phyloP scores from a whole-genome alignment of 2,329 filamentous ascomycete genomes.

The Fusarium avenaceum region DNA sequence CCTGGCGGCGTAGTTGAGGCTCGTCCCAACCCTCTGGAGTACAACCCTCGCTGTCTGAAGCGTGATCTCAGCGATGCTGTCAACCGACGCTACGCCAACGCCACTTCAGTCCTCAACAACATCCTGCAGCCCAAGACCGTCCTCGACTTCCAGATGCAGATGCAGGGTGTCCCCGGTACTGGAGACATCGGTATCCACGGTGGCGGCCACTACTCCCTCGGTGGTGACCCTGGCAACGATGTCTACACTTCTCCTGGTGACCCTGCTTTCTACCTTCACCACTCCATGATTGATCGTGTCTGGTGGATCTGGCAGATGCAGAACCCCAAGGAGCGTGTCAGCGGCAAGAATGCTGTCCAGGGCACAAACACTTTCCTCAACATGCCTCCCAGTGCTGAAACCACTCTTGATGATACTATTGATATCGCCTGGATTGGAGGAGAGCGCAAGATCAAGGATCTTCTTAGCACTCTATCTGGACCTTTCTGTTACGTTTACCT shows the following conservation, averaged over 20 bases:
- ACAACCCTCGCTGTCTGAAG: slow-evolving; percentile 61
- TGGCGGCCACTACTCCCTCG: slow-evolving; percentile 57
- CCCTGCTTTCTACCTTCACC: slow-evolving; percentile 54
- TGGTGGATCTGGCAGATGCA: slow-evolving; percentile 52
- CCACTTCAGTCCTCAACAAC: slow-evolving; percentile 52
- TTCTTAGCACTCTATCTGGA: slow-evolving; percentile 52
- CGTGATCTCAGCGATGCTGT: slow-evolving; percentile 52
- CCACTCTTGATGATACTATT: slow-evolving; percentile 49
- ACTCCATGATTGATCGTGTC: slow-evolving; percentile 50
- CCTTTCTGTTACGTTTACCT: slow-evolving; percentile 54
- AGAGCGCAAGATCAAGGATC: slow-evolving; percentile 49
- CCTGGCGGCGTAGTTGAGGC: slow-evolving; percentile 45
- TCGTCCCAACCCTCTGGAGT: slow-evolving; percentile 49
- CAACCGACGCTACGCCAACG: slow-evolving; percentile 47
- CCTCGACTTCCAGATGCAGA: slow-evolving; percentile 59
- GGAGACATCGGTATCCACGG: slow-evolving; percentile 54
- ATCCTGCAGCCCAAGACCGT: slow-evolving; percentile 57
- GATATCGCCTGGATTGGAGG: slow-evolving; percentile 46
- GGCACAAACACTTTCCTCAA: slow-evolving; percentile 49
- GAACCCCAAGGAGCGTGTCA: slow-evolving; percentile 44
- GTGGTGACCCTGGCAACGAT: slow-evolving; percentile 59
- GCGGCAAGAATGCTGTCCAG: slow-evolving; percentile 37
- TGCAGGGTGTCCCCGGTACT: slow-evolving; percentile 56
- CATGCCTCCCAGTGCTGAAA: slow-evolving; percentile 41
- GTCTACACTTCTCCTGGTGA: slow-evolving; percentile 57